phyloP scores from a whole-genome alignment of 2,329 filamentous ascomycete species.

The Fusarium sp. region DNA sequence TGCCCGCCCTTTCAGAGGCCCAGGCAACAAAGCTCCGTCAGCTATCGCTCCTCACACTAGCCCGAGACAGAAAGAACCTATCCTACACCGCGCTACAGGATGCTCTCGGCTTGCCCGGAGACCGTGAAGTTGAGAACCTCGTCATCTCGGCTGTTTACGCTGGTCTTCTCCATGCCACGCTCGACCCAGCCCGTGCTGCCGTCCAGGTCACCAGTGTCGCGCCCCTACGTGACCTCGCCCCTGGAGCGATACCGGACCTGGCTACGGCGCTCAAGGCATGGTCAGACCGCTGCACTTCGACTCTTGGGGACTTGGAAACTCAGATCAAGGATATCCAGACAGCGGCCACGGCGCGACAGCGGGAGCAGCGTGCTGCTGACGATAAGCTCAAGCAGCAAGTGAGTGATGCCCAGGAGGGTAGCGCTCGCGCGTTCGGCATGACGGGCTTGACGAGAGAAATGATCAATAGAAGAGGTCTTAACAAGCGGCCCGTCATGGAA shows the following conservation, averaged over 20 bases:
- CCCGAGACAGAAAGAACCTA: conserved; percentile 74
- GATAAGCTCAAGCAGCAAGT: conserved; percentile 62
- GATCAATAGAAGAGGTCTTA: conserved; percentile 42
- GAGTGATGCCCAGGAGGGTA: conserved; percentile 57
- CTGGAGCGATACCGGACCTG: conserved; percentile 77
- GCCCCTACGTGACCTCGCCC: conserved; percentile 86
- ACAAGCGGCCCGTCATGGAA: conserved; percentile 57
- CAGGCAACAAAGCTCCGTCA: conserved; percentile 91
- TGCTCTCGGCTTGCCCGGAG: conserved; percentile 73
- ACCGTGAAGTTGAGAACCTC: conserved; percentile 83
- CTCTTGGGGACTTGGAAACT: conserved; percentile 79
- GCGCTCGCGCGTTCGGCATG: conserved; percentile 48
- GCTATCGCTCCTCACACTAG: conserved; percentile 86
- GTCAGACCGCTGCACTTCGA: conserved; percentile 80
- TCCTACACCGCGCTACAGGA: conserved; percentile 77
- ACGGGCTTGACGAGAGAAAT: conserved; percentile 38
- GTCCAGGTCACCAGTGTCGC: conserved; percentile 85
- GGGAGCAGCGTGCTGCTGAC: conserved; percentile 61
- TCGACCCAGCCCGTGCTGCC: conserved; percentile 80
- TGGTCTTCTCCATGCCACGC: conserved; percentile 82
- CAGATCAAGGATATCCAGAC: conserved; percentile 77
- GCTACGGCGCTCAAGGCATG: conserved; percentile 77
- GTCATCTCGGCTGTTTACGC: conserved; percentile 91
- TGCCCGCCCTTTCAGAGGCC: conserved; percentile 77
- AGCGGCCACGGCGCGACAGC: conserved; percentile 65